Percentiles rank a stretch among this genome's conserved stretches.
Conservation (phyloP, 1,284 basidiomycete species). For the Trichosporon sp. region DNA sequence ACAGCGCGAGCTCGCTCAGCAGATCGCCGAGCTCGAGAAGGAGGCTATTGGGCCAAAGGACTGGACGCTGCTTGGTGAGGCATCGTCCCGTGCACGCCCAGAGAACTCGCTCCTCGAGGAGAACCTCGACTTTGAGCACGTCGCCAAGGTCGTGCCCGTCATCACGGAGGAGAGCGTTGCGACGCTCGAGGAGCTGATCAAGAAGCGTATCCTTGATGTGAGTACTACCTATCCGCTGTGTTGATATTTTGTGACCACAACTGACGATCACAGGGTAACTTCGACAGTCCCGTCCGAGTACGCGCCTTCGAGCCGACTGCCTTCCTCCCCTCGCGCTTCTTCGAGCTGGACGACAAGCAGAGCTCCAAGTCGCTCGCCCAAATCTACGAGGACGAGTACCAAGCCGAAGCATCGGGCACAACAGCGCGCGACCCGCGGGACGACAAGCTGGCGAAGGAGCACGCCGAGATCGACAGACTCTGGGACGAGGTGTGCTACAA, state of each 20-base stretch:
- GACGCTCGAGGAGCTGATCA: slow-evolving; percentile 84
- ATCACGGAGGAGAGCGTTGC: slow-evolving; percentile 84
- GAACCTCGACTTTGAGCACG: slow-evolving; percentile 88
- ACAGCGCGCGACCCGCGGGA: slow-evolving; percentile 69
- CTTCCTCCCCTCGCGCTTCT: slow-evolving; percentile 81
- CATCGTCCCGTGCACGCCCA: slow-evolving; percentile 71
- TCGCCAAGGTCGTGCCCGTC: slow-evolving; percentile 77
- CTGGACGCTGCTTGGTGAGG: slow-evolving; percentile 92
- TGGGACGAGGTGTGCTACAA: slow-evolving; percentile 86
- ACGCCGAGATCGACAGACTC: slow-evolving; percentile 68
- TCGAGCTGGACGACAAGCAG: slow-evolving; percentile 85
- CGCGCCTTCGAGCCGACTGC: slow-evolving; percentile 72
- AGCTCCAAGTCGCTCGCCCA: slow-evolving; percentile 85
- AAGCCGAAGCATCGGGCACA: slow-evolving; percentile 54
- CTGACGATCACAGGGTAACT: slow-evolving; percentile 53
- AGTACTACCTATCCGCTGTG: slow-evolving; percentile 23
- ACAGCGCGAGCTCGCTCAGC: slow-evolving; percentile 50
- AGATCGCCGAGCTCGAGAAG: slow-evolving; percentile 54
- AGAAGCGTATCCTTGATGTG: slow-evolving; percentile 76
- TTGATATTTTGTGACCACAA: neutral
- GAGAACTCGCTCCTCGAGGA: slow-evolving; percentile 89
- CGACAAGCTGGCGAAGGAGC: slow-evolving; percentile 80
- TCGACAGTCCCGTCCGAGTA: slow-evolving; percentile 84
- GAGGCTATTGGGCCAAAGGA: slow-evolving; percentile 61
- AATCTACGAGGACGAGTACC: slow-evolving; percentile 92